phyloP scores from a whole-genome alignment of 768 basidiomycete species.

The Lactifluus pinguis region DNA sequence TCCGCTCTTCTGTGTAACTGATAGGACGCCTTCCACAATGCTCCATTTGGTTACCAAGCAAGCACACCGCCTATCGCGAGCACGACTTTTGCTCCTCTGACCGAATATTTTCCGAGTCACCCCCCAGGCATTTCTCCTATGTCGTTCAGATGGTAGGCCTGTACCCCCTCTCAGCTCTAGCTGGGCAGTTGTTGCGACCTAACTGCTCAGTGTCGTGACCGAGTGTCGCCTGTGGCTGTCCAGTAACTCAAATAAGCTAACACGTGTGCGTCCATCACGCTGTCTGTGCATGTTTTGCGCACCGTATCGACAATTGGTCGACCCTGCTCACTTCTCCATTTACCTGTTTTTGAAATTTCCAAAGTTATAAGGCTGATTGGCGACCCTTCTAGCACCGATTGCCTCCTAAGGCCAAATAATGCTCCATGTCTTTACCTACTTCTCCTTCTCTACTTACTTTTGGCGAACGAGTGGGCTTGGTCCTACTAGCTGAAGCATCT shows the following conservation, averaged over 20 bases:
- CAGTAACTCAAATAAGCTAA: not conserved
- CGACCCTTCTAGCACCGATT: not conserved
- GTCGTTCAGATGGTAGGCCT: not conserved
- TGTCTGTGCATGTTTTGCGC: not conserved
- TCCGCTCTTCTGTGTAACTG: not conserved
- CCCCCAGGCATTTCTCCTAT: not conserved
- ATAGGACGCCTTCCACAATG: not conserved
- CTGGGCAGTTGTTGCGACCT: not conserved
- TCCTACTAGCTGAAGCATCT: slow-evolving; percentile 21
- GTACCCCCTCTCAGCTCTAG: not conserved
- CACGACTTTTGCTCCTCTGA: not conserved
- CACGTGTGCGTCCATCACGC: not conserved
- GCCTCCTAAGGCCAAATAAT: not conserved
- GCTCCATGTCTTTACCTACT: not conserved
- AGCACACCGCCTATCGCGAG: not conserved
- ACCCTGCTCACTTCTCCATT: not conserved
- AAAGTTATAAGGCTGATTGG: not conserved
- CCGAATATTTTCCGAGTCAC: not conserved
- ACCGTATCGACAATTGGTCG: not conserved
- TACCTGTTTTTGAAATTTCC: no score
- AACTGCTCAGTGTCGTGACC: not conserved
- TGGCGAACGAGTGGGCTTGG: slow-evolving; percentile 21
- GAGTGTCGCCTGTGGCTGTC: not conserved
- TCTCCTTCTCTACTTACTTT: slow-evolving; percentile 12
- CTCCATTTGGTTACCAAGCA: not conserved